Base-by-base conservation (phyloP, 352 stramenopile genomes). In the Blastocystis sp. region DNA sequence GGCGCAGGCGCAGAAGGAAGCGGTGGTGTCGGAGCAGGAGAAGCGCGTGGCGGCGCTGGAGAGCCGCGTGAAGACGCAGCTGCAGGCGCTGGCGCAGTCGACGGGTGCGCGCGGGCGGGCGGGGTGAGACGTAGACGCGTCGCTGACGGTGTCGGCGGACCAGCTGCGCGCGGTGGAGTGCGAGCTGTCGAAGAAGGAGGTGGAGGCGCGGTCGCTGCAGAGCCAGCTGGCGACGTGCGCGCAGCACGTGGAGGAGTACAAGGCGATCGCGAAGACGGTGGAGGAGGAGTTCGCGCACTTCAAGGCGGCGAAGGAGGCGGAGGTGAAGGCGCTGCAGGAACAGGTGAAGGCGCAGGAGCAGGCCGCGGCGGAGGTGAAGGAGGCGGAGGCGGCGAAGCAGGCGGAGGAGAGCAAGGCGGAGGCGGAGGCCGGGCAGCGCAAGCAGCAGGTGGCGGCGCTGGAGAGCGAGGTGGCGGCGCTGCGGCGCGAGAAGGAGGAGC, bases 161-260 rank as follows among this genome's bases (percentile, higher is more conserved):
- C 52, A 84, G 43, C 74, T 84, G n/a, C 74, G 54, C 21, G 34
- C 65, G 52, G 14, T 68, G 42, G 74, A 84, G 54, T 24, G 74
- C 1, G 52, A 84, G 74, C 74, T 84, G 45, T 43, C 74, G 6
- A 84, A 84, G 42, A 54, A 42, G 34, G 60, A 62, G 34, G 60
- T 38, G 10, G 74, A 84, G n/a, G 38, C 69, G 52, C 38, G 34
- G 28, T 54, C 48, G 24, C 6, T 38, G 42, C 19, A 63, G 9
- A 38, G 52, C 4, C 34, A 69, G 74, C 54, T 84, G 74, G 74
- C 34, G 42, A 43, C n/a, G 21, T 34, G 24, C 14, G 19, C 24
- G 19, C 74, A 69, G 42, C 45, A 69, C 52, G 34, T 40, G 7
- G 54, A 14, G 19, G 74, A 84, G 57, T 68, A 43, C 45, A 54